Percentiles rank a stretch among this genome's conserved stretches.
These are phyloP conservation scores for Sporothrix euskadiensis DNA, from an alignment of 2,329 filamentous ascomycete genomes.

Conservation along the genomic window DNA sequence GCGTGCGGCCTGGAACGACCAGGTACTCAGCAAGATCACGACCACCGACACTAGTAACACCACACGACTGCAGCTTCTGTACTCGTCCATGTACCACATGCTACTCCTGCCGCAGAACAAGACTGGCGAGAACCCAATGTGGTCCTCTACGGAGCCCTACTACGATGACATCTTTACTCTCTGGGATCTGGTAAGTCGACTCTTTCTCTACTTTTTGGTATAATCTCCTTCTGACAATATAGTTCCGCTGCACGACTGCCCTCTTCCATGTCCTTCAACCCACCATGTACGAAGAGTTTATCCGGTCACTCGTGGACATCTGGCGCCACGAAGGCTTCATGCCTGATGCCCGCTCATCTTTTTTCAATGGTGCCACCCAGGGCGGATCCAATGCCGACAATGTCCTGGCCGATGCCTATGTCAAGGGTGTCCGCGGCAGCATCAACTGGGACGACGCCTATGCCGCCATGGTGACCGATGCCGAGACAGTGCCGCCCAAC, in stretches of 20 bases:
- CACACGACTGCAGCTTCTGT: conserved; percentile 61
- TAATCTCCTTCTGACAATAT: background rate
- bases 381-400: conserved; percentile 72
- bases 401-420: conserved; percentile 69
- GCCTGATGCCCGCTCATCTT: conserved; percentile 66
- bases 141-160: conserved; percentile 65
- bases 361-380: conserved; percentile 68
- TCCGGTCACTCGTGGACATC: conserved; percentile 68
- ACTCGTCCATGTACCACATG: conserved; percentile 70
- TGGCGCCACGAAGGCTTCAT: conserved; percentile 65
- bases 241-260: conserved; percentile 64
- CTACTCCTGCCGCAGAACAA: conserved; percentile 68
- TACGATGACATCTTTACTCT: conserved; percentile 72
- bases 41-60: conserved; percentile 55
- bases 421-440: conserved; percentile 64
- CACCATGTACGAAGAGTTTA: conserved; percentile 61
- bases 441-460: conserved; percentile 66
- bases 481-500: conserved; percentile 62
- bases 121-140: conserved; percentile 69
- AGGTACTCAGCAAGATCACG: conserved; percentile 59
- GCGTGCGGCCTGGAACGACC: conserved; percentile 54
- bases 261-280: conserved; percentile 68
- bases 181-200: conserved; percentile 53
- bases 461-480: conserved; percentile 65
- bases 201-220: background rate